phyloP scores from a whole-genome alignment of 148 eudicot species.

The Selenicereus undatus region DNA sequence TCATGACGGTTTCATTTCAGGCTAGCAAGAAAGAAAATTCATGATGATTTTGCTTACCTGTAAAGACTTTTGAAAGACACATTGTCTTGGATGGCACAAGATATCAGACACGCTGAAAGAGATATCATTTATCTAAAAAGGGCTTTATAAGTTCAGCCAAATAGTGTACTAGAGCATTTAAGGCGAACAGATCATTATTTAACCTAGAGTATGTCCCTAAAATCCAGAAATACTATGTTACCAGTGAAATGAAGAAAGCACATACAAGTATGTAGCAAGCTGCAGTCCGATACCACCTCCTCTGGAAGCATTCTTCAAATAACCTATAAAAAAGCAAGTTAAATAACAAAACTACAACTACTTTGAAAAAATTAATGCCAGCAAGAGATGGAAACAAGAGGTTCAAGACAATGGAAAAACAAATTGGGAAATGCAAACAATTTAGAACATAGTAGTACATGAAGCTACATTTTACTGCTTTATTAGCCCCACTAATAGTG shows the following conservation, averaged over 20 bases:
- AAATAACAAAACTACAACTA: background rate
- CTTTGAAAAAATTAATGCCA: background rate
- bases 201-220: background rate
- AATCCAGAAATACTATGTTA: background rate
- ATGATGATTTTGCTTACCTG: background rate
- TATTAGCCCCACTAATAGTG: too few relatives aligned
- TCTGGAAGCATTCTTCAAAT: constrained; percentile 96
- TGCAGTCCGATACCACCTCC: constrained; percentile 95
- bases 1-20: background rate
- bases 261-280: constrained; percentile 96
- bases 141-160: background rate
- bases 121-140: background rate
- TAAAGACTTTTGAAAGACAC: background rate
- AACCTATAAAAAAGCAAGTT: constrained; percentile 41
- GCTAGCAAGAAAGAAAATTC: background rate
- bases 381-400: background rate
- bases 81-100: background rate
- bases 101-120: background rate
- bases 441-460: background rate
- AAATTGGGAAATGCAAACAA: background rate
- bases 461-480: background rate
- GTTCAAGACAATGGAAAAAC: background rate
- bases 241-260: constrained; percentile 20
- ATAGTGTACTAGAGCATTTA: background rate
- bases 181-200: background rate